phyloP scores from a whole-genome alignment of 2,329 filamentous ascomycete species.

The Aspergillus vadensis region DNA sequence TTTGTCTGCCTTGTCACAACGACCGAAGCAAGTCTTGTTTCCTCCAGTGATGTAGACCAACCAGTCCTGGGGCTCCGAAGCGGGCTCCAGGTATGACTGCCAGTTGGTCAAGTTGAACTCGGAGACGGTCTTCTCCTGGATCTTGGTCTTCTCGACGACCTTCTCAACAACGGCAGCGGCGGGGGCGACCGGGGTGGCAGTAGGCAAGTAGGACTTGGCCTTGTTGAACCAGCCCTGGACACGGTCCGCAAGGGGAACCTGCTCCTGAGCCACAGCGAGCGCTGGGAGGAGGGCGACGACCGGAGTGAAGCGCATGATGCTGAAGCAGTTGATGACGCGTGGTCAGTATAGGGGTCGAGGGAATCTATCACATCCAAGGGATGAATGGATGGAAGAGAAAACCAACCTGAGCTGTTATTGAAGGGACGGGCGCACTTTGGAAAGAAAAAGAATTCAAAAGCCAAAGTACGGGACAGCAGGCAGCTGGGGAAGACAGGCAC shows the following conservation, averaged over 20 bases:
- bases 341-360: conserved; percentile 15
- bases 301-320: conserved; percentile 56
- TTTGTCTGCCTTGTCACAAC: conserved; percentile 57
- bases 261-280: conserved; percentile 60
- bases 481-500: conserved; percentile 24
- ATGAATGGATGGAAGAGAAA: conserved; percentile 5
- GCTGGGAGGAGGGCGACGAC: conserved; percentile 51
- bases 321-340: conserved; percentile 25
- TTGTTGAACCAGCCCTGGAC: conserved; percentile 52
- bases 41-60: conserved; percentile 64
- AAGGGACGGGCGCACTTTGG: conserved; percentile 25
- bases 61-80: conserved; percentile 54
- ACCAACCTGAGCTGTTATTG: conserved; percentile 23
- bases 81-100: conserved; percentile 53
- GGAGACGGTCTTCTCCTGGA: conserved; percentile 54
- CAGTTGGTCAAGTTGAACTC: conserved; percentile 60
- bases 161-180: conserved; percentile 32
- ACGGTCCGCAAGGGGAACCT: conserved; percentile 54
- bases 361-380: conserved; percentile 2
- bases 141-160: conserved; percentile 50
- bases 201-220: conserved; percentile 59
- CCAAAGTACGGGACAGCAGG: conserved; percentile 30
- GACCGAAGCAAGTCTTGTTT: conserved; percentile 65
- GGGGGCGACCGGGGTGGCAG: conserved; percentile 42
- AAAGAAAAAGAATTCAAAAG: conserved; percentile 13